Evolutionary conservation across 441 rosid species (phyloP).

Genomic region (Oxalis stricta): DNA sequence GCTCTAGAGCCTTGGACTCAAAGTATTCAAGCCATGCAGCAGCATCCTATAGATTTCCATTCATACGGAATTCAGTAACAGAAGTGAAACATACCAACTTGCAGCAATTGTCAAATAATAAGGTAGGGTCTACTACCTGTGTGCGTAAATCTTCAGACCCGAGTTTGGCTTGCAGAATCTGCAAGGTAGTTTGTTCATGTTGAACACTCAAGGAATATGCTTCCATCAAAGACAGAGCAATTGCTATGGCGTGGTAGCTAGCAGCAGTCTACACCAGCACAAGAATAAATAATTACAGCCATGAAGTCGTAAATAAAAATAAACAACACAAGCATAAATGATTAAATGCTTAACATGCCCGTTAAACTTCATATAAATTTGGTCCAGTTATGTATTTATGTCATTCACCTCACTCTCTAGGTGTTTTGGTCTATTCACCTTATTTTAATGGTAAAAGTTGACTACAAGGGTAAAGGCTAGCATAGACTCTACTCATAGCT

Average conservation of each 20-base stretch:
- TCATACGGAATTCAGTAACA: conserved; percentile 8
- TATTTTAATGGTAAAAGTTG: too few relatives aligned
- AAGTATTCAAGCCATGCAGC: conserved; percentile 84
- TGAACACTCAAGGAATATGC: conserved; percentile 69
- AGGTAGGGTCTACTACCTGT: conserved; percentile 30
- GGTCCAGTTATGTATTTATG: too few relatives aligned
- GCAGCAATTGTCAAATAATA: conserved; percentile 4
- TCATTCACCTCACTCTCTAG: too few relatives aligned
- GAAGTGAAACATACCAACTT: neutral
- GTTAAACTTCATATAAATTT: too few relatives aligned
- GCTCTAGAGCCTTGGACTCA: conserved; percentile 73
- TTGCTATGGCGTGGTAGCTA: conserved; percentile 81
- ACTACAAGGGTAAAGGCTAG: too few relatives aligned
- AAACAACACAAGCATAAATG: too few relatives aligned
- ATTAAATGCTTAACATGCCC: too few relatives aligned
- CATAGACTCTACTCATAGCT: too few relatives aligned
- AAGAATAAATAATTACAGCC: too few relatives aligned
- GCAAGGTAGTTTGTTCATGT: conserved; percentile 72
- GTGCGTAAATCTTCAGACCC: conserved; percentile 70
- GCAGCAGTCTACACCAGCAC: conserved; percentile 47
- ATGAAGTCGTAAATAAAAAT: too few relatives aligned
- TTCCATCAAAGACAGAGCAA: conserved; percentile 73
- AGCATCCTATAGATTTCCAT: conserved; percentile 41
- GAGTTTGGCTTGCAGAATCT: conserved; percentile 68
- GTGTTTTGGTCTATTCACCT: too few relatives aligned